Evolutionary conservation across 768 basidiomycete genomes (phyloP).

Genomic region (Ephemerocybe angulata): DNA sequence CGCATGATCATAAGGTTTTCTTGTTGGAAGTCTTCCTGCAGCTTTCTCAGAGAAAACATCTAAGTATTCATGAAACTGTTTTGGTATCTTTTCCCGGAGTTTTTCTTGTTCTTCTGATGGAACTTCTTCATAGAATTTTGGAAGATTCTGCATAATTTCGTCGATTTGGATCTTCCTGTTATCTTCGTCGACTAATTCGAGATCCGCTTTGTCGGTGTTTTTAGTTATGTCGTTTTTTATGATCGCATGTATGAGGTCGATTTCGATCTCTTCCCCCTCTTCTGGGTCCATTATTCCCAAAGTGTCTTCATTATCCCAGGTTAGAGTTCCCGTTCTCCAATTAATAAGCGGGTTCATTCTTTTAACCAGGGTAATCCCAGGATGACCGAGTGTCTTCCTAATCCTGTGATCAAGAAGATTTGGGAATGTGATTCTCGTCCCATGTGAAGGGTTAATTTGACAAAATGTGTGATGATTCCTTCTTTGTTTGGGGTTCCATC

Average conservation of each 20-base stretch:
- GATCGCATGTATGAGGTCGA: not conserved
- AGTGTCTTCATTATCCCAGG: not conserved
- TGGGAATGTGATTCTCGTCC: not conserved
- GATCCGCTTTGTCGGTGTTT: not conserved
- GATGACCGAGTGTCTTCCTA: not conserved
- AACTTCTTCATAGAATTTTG: not conserved
- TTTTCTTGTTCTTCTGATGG: not conserved
- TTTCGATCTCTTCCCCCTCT: not conserved
- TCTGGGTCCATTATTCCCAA: not conserved
- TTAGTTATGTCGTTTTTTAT: not conserved
- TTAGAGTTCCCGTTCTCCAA: conserved; percentile 1
- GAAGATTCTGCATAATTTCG: not conserved
- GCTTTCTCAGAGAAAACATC: conserved; percentile 11
- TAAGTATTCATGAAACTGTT: not conserved
- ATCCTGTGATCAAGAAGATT: not conserved
- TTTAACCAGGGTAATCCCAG: not conserved
- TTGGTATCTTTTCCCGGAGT: not conserved
- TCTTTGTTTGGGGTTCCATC: conserved; percentile 4
- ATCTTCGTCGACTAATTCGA: not conserved
- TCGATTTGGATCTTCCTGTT: too few relatives aligned
- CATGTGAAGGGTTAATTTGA: not conserved
- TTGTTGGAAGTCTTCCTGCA: conserved; percentile 10
- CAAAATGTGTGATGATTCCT: not conserved
- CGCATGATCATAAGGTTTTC: conserved; percentile 11
- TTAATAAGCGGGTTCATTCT: not conserved